A percentile compares a stretch with the other conserved stretches of the same genome.
These are phyloP conservation scores for Ganoderma boninense DNA, from an alignment of 1,284 basidiomycete genomes.

Conservation along the genomic window DNA sequence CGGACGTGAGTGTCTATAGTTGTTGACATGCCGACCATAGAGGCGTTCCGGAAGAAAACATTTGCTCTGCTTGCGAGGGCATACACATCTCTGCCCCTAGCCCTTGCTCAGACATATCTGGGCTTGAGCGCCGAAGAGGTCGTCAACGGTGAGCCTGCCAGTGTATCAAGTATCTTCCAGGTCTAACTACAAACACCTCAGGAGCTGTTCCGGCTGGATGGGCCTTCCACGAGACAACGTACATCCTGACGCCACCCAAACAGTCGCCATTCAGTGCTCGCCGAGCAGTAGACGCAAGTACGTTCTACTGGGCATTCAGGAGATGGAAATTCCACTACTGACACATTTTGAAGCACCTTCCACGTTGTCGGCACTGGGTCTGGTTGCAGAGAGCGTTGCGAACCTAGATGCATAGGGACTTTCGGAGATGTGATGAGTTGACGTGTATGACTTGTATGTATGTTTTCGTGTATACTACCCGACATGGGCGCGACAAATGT, in stretches of 20 bases:
- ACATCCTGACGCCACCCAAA: constrained; percentile 52
- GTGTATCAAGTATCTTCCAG: not conserved
- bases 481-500: not conserved
- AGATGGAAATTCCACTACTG: not conserved
- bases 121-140: constrained; percentile 58
- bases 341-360: constrained; percentile 48
- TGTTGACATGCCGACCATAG: constrained; percentile 12
- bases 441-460: not conserved
- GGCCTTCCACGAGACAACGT: constrained; percentile 55
- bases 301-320: not conserved
- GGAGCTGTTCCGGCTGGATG: constrained; percentile 55
- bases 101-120: constrained; percentile 63
- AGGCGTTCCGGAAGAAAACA: constrained; percentile 60
- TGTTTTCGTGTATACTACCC: not conserved
- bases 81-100: constrained; percentile 65
- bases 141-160: constrained; percentile 48
- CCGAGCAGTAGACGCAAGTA: not conserved
- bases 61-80: constrained; percentile 63
- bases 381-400: constrained; percentile 54
- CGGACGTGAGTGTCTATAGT: constrained; percentile 18
- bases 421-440: not conserved
- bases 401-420: constrained; percentile 21
- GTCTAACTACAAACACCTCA: constrained; percentile 33
- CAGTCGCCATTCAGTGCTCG: not conserved
- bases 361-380: constrained; percentile 57